Conservation (phyloP, 2,329 filamentous ascomycete genomes). For the Hymenoscyphus scutula region DNA sequence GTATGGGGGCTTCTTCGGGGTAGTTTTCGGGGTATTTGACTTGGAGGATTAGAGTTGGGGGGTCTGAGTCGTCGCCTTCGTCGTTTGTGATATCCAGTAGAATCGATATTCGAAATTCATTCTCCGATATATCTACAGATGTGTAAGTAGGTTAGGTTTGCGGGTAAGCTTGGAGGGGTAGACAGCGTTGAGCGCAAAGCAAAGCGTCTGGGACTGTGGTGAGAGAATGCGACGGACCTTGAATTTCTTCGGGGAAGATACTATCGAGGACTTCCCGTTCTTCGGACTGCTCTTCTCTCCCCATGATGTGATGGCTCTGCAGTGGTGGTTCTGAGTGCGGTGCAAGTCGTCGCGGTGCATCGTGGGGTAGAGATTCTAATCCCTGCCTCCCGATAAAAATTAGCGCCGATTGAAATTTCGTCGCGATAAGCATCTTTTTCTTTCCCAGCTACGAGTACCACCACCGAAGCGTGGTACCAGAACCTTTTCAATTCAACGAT, state of each 20-base stretch:
- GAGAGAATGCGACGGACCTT: constrained; percentile 53
- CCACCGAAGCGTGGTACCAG: too few species aligned
- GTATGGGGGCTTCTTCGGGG: constrained; percentile 78
- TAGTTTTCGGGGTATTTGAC: constrained; percentile 89
- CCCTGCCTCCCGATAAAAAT: constrained; percentile 15
- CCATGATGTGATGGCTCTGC: constrained; percentile 47
- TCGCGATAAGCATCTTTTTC: too few species aligned
- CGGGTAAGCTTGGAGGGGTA: constrained; percentile 8
- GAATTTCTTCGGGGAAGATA: constrained; percentile 97
- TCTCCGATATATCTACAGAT: constrained; percentile 79
- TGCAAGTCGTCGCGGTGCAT: constrained; percentile 3
- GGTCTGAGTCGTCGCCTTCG: constrained; percentile 59
- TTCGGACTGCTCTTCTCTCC: constrained; percentile 85
- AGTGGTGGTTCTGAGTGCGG: background rate
- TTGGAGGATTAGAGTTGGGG: constrained; percentile 73
- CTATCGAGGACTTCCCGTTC: constrained; percentile 97
- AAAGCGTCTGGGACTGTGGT: too few species aligned
- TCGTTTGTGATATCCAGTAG: constrained; percentile 73
- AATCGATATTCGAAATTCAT: constrained; percentile 82
- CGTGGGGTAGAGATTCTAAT: constrained; percentile 16
- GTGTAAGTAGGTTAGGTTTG: constrained; percentile 17
- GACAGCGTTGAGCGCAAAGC: too few species aligned
- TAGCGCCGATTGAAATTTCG: constrained; percentile 24
- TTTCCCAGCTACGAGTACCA: too few species aligned
- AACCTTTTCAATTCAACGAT: constrained; percentile 15